Conservation (phyloP, 2,329 filamentous ascomycete species). For the Ascochyta pisi region DNA sequence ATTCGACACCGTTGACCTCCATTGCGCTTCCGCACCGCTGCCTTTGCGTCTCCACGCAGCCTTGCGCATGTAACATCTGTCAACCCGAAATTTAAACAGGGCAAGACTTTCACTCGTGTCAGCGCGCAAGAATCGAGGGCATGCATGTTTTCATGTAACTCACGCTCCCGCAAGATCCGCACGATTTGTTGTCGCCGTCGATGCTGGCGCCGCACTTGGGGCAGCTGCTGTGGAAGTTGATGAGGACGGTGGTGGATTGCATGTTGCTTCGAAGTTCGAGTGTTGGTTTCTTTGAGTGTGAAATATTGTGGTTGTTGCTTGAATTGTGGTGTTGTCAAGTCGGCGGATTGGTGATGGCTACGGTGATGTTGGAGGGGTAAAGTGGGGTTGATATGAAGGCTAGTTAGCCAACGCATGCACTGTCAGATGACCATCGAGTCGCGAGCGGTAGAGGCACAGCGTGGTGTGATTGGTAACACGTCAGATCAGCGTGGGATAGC, state of each 20-base stretch:
- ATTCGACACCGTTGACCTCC: background rate
- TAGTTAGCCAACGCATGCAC: constrained; percentile 33
- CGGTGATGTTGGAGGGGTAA: constrained; percentile 35
- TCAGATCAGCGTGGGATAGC: background rate
- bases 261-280: constrained; percentile 24
- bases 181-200: constrained; percentile 44
- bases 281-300: background rate
- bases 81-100: background rate
- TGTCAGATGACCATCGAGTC: constrained; percentile 41
- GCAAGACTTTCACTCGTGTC: constrained; percentile 6
- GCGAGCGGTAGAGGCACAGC: constrained; percentile 27
- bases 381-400: constrained; percentile 46
- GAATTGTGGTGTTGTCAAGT: constrained; percentile 8
- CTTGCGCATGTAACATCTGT: background rate
- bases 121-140: background rate
- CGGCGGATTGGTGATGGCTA: constrained; percentile 16
- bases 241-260: constrained; percentile 36
- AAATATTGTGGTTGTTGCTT: background rate
- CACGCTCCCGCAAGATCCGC: constrained; percentile 49
- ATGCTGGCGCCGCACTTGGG: constrained; percentile 50
- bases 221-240: constrained; percentile 45
- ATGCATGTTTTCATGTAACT: constrained; percentile 13
- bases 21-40: background rate
- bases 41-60: background rate
- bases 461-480: constrained; percentile 31